Evolutionary conservation across 2,329 filamentous ascomycete genomes (phyloP).

Genomic region (Alternaria incomplexa): DNA sequence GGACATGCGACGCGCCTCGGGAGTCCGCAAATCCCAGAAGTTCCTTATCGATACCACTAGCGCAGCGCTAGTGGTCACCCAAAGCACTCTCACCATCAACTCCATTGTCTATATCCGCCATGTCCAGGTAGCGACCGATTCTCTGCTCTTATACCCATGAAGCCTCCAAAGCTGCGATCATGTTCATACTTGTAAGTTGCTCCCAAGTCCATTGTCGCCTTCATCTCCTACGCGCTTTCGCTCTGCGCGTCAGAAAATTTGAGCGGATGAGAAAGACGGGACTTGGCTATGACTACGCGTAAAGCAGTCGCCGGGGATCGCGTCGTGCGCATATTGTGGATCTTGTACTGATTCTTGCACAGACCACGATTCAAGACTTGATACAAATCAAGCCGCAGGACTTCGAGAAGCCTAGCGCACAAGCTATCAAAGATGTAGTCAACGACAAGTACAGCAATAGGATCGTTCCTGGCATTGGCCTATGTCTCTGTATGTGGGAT

Average conservation of each 20-base stretch:
- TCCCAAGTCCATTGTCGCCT: too few relatives aligned
- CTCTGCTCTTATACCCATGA: conserved; percentile 33
- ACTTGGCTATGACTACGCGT: not conserved
- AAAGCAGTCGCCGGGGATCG: not conserved
- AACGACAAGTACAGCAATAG: conserved; percentile 97
- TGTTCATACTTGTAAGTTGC: conserved; percentile 50
- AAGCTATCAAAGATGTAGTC: conserved; percentile 94
- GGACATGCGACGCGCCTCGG: conserved; percentile 19
- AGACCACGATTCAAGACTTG: conserved; percentile 94
- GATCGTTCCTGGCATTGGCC: conserved; percentile 92
- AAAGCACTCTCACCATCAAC: conserved; percentile 2
- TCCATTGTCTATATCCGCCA: conserved; percentile 5
- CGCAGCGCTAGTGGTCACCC: conserved; percentile 11
- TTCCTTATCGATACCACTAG: conserved; percentile 29
- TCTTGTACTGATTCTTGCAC: not conserved
- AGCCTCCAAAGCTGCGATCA: conserved; percentile 24
- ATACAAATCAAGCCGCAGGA: conserved; percentile 91
- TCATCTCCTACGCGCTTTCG: not conserved
- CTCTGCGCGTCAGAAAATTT: conserved; percentile 9
- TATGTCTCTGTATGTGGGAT: conserved; percentile 94
- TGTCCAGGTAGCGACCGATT: conserved; percentile 21
- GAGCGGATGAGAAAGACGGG: not conserved
- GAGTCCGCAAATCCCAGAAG: conserved; percentile 15
- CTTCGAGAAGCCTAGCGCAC: conserved; percentile 80
- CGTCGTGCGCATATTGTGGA: not conserved